Base-by-base conservation (phyloP, 768 basidiomycete species). In the Lactarius vividus region DNA sequence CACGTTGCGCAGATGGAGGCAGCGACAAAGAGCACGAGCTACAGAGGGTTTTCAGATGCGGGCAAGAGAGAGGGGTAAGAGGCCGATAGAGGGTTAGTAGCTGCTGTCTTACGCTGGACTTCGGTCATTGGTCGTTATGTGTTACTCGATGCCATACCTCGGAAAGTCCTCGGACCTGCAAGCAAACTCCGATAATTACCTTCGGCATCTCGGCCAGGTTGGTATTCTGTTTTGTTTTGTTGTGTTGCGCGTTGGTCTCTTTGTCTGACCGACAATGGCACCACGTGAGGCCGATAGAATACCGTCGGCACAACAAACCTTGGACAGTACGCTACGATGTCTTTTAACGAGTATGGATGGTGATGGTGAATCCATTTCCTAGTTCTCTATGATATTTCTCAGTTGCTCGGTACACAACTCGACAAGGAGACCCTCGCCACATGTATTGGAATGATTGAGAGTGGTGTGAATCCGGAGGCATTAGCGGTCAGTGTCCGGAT, bases 351-450 rank as follows among this genome's bases (percentile, higher is more conserved):
- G 23, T 13, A 57, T 42, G 1, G 5, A 37, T 13, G 35, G n/a
- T n/a, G 10, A 57, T 59, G 4, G 26, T 37, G 3, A 55, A 44
- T 23, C 10, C 35, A 69, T 40, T 16, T 37, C 23, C 39, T 61
- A 96, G 94, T 90, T 69, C 81, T 96, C 29, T 83, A 88, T 72
- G 93, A 95, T 66, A 91, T 96, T 62, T 94, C 94, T 23, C 92
- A 94, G 77, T 77, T 96, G 55, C 78, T 96, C 58, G 91, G 94
- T 69, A 95, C 94, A 0, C 85, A 88, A 64, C 82, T 96, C 49
- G 93, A 96, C 78, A 92, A 91, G 72, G 91, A 94, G 73, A 92
- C 92, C 2, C 84, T 96, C n/a, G 92, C 90, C 40, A 94, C 91
- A 29, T 96, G 94, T 74, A 87, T 96, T 28, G 84, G 88, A 46